Evolutionary conservation across 768 basidiomycete species (phyloP).

Genomic region (Leccinum ochraceum): DNA sequence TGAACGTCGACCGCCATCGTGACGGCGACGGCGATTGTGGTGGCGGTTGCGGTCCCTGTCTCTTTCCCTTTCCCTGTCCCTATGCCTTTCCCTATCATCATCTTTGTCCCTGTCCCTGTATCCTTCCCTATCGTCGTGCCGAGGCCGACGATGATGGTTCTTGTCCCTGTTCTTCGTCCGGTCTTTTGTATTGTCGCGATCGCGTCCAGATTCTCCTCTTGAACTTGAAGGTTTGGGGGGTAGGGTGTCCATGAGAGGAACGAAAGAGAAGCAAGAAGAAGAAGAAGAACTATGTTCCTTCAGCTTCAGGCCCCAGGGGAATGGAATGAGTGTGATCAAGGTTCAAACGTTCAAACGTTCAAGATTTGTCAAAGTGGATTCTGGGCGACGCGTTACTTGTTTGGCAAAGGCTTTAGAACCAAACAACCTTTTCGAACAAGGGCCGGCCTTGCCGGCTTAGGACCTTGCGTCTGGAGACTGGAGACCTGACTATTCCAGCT

Average conservation of each 20-base stretch:
- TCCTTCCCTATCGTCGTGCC: constrained; percentile 10
- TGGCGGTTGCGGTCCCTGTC: not conserved
- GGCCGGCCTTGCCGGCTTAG: too few species aligned
- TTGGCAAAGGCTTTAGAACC: too few species aligned
- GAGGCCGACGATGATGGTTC: constrained; percentile 9
- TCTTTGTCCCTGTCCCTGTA: constrained; percentile 2
- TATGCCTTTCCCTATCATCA: constrained; percentile 1
- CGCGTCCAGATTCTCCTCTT: constrained; percentile 14
- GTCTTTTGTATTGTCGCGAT: constrained; percentile 16
- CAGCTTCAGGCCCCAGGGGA: not conserved
- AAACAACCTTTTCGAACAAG: too few species aligned
- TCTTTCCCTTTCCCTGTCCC: constrained; percentile 2
- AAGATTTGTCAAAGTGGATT: not conserved
- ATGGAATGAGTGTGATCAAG: not conserved
- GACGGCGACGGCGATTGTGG: constrained; percentile 2
- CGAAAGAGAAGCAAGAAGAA: not conserved
- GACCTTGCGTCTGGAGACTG: too few species aligned
- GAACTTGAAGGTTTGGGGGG: constrained; percentile 23
- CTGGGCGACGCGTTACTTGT: too few species aligned
- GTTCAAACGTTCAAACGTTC: too few species aligned
- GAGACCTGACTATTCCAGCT: too few species aligned
- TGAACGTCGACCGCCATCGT: constrained; percentile 15
- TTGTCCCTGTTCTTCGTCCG: constrained; percentile 8
- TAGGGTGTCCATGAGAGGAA: constrained; percentile 20
- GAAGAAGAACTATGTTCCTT: not conserved